Base-by-base conservation (phyloP, 768 basidiomycete species). In the Gymnopilus junonius region DNA sequence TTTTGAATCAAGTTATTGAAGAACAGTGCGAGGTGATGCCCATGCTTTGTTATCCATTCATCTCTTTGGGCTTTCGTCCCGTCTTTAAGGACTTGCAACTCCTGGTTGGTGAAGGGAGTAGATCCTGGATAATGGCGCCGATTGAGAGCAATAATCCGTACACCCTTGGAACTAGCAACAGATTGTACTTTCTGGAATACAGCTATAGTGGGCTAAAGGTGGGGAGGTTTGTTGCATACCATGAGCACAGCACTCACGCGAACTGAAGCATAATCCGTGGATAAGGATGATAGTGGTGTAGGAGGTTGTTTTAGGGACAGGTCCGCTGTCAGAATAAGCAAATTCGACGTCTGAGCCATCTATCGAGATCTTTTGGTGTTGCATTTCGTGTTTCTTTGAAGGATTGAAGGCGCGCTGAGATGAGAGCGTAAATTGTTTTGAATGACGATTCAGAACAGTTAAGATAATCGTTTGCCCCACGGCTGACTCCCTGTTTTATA, bases 51-150 rank as follows among this genome's bases (percentile, higher is more conserved):
- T 32, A 80, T 40, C 40, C 71, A 74, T 1, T 35, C 67, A 10
- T 62, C 67, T 60, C 74, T 77, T 23, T 71, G 50, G 1, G 63
- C 69, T 0, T 69, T 69, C 3, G 69, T 42, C 3, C 71, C 71
- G 12, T 65, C 56, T 12, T 35, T 60, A 23, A 70, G 10, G 0
- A 67, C 59, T 6, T 69, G 32, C 1, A 46, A 37, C 6, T 76
- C 65, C 45, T 81, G 80, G 7, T 63, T 58, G 8, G 73, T 65
- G 64, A 72, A 74, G 1, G 73, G 72, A 1, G 79, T 77, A 0
- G 82, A 80, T 8, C 75, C 73, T 7, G 73, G 69, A 55, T 78
- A 80, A 35, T 73, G 71, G 0, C 80, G 73, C 31, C 79, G 73
- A 59, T 75, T 81, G 25, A 76, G 53, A 3, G 75, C 70, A 27